Percentiles rank a stretch among this genome's conserved stretches.
These are phyloP conservation scores for Maudiozyma humilis DNA, from an alignment of 1,139 yeast species.

Conservation along the genomic window DNA sequence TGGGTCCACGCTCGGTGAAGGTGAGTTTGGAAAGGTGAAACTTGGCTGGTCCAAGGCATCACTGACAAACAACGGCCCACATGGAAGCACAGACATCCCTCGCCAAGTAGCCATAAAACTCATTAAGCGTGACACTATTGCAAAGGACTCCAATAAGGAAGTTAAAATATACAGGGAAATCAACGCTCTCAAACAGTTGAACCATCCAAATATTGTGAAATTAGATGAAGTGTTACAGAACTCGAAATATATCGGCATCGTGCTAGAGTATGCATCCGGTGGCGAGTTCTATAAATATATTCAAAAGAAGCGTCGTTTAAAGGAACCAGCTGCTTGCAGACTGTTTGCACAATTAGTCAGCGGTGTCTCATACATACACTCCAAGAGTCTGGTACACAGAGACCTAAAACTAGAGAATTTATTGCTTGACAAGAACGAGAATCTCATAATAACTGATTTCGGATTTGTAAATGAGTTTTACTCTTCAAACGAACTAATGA, in stretches of 20 bases:
- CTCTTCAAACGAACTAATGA: slow-evolving; percentile 69
- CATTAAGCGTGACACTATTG: slow-evolving; percentile 75
- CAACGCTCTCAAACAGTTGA: slow-evolving; percentile 72
- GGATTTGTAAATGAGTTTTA: slow-evolving; percentile 88
- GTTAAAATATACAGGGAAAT: slow-evolving; percentile 88
- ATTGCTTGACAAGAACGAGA: slow-evolving; percentile 57
- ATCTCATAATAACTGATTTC: slow-evolving; percentile 66
- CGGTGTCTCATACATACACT: slow-evolving; percentile 83
- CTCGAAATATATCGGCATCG: slow-evolving; percentile 93
- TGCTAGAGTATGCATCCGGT: slow-evolving; percentile 91
- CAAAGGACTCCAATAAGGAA: slow-evolving; percentile 76
- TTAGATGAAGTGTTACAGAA: slow-evolving; percentile 89
- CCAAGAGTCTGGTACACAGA: slow-evolving; percentile 60
- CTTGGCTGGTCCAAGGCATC: slow-evolving; percentile 65
- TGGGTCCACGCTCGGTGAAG: slow-evolving; percentile 92
- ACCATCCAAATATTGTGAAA: slow-evolving; percentile 89
- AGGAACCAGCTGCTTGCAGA: slow-evolving; percentile 78
- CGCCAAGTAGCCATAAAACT: slow-evolving; percentile 90
- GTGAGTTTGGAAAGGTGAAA: slow-evolving; percentile 95
- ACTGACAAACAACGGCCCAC: slow-evolving; percentile 7
- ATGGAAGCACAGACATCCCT: slow-evolving; percentile 34
- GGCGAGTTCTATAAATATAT: slow-evolving; percentile 95
- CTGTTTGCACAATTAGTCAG: slow-evolving; percentile 88
- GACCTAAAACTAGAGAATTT: slow-evolving; percentile 71
- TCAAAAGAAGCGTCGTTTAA: slow-evolving; percentile 73